Percentiles rank a stretch among this genome's conserved stretches.
Conservation (phyloP, 176 grass and related monocot species). For the Pharus latifolius region DNA sequence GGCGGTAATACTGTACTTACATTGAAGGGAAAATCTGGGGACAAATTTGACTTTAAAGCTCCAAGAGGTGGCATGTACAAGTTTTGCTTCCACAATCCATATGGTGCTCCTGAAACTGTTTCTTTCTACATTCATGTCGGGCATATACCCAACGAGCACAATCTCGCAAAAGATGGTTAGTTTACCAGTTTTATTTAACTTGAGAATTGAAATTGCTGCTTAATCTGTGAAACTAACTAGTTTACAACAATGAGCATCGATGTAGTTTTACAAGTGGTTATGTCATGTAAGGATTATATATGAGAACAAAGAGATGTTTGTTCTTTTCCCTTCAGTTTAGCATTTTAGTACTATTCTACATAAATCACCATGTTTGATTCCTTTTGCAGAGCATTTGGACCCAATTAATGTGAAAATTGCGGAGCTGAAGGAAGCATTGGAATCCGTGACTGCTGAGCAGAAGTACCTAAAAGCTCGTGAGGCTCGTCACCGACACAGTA, state of each 20-base stretch:
- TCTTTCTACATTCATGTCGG: constrained; percentile 99
- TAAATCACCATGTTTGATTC: constrained; percentile 2
- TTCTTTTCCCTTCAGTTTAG: background rate
- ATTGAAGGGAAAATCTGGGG: constrained; percentile 83
- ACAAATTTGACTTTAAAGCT: constrained; percentile 93
- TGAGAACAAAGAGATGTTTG: background rate
- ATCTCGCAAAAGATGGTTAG: constrained; percentile 94
- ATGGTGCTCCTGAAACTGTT: constrained; percentile 86
- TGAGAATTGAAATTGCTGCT: background rate
- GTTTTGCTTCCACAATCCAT: constrained; percentile 94
- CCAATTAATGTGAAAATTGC: constrained; percentile 98
- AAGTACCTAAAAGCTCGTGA: constrained; percentile 94
- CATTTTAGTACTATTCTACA: background rate
- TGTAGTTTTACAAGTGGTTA: background rate
- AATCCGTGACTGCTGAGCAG: constrained; percentile 83
- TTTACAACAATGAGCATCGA: background rate
- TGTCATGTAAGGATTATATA: background rate
- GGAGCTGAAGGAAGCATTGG: constrained; percentile 86
- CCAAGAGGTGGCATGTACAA: constrained; percentile 96
- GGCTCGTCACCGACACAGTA: constrained; percentile 88
- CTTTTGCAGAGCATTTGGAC: constrained; percentile 81
- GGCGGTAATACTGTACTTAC: constrained; percentile 66
- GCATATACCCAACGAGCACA: constrained; percentile 96
- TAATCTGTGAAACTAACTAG: background rate
- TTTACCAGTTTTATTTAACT: constrained; percentile 7